Evolutionary conservation across 345 rosid species (phyloP), one percentile per base, ranked within the genome.

Genomic region (Salix caprea): DNA sequence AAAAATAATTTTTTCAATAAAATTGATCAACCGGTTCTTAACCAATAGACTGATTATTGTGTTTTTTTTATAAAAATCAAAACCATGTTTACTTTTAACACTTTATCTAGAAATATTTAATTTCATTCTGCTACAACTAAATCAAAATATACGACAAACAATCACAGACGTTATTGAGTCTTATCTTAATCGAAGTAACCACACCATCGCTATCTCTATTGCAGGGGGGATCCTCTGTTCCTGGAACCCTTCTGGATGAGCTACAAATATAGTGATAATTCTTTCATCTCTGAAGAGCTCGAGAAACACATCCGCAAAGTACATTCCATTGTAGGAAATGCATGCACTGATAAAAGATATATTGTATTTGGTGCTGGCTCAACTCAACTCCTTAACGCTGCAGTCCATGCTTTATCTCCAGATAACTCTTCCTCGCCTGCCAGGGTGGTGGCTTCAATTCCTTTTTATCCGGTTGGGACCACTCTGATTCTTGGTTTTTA

Each of bases 161-260:
- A 21, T 44, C 37, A 46, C 4, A 30, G 32, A 30, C 4, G 32
- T 30, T 30, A 30, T 30, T 30, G 32, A 30, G 32, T 30, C 32
- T 30, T 30, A 30, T 30, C 32, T 30, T 30, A 32, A 32, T 32
- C 34, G 5, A 32, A 32, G 34, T 32, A 32, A 32, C 34, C 34
- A 32, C 34, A 32, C 34, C 34, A 32, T 32, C 34, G 5, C 5
- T 66, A 18, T 21, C 6, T 28, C 14, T 32, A 21, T 19, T 75
- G 37, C 86, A 90, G 93, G 1, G 93, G 93, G 44, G 87, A 90
- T 81, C 93, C 91, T 16, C 32, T 80, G 36, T 90, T 86, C 79
- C 37, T 90, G 78, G 88, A 90, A 78, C 90, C 90, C 7, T 87
- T 82, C 72, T 88, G 94, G 94, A 87, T 90, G 90, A 77, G 93